Conservation (phyloP, 2,329 filamentous ascomycete species). For the Fusarium verticillioides region DNA sequence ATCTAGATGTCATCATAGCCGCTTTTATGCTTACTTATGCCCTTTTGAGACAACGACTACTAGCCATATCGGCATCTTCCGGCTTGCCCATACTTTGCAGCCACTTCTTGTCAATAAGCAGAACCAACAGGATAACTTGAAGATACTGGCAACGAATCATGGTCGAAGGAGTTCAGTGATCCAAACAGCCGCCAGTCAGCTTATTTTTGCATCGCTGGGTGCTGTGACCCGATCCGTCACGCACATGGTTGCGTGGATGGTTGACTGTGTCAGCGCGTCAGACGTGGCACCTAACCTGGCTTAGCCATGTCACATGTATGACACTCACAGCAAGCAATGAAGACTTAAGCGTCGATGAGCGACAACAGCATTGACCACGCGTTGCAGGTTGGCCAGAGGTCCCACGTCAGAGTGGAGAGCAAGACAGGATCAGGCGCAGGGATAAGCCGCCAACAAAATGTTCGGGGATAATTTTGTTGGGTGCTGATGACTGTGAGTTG, state of each 20-base stretch:
- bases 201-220: background rate
- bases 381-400: background rate
- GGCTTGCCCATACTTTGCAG: background rate
- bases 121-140: too few species aligned
- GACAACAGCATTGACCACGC: background rate
- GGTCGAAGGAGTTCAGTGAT: background rate
- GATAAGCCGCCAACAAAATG: constrained; percentile 1
- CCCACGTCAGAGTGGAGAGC: background rate
- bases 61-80: background rate
- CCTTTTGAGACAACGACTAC: too few species aligned
- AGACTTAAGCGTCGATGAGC: background rate
- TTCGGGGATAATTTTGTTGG: background rate
- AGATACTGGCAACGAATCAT: too few species aligned
- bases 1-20: background rate
- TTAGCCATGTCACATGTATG: background rate
- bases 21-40: background rate
- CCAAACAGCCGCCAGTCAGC: background rate
- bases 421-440: background rate
- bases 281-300: background rate
- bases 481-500: background rate
- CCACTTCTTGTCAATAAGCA: background rate
- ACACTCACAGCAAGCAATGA: background rate
- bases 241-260: background rate
- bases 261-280: background rate
- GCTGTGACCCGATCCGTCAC: background rate